Evolutionary conservation across 257 asterid genomes (phyloP).

Genomic region (Echites panduratus): DNA sequence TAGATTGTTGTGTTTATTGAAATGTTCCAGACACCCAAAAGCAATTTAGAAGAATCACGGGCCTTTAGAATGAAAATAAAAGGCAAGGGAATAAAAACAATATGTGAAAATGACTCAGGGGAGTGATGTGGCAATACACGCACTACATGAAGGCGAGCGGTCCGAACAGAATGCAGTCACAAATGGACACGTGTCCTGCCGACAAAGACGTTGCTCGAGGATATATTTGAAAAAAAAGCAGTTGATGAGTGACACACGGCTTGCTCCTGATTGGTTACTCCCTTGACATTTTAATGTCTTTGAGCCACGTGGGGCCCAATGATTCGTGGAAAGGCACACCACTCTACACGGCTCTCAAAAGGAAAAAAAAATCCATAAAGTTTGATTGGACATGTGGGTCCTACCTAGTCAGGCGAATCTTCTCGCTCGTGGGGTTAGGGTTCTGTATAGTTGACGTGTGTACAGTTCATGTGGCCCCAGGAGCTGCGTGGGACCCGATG

Average conservation of each 20-base stretch:
- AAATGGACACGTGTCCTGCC: constrained; percentile 54
- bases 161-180: background rate
- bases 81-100: background rate
- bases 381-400: constrained; percentile 51
- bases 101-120: constrained; percentile 2
- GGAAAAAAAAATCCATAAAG: constrained; percentile 23
- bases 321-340: constrained; percentile 34
- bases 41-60: background rate
- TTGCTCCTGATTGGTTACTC: constrained; percentile 47
- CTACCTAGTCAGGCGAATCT: constrained; percentile 42
- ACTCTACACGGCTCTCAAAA: constrained; percentile 44
- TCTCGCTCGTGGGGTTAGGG: constrained; percentile 22
- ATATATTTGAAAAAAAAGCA: constrained; percentile 37
- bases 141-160: constrained; percentile 9
- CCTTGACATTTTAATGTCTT: constrained; percentile 38
- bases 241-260: constrained; percentile 52
- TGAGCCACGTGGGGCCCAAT: constrained; percentile 32
- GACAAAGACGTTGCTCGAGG: constrained; percentile 52
- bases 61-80: background rate
- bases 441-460: constrained; percentile 54
- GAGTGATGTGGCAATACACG: constrained; percentile 20
- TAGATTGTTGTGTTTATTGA: background rate
- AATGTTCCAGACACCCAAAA: background rate
- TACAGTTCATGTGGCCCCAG: constrained; percentile 34
- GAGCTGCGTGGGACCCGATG: background rate